Conservation (phyloP, 225 moss, liverwort and hornwort species). For the Rhytidiadelphus loreus region DNA sequence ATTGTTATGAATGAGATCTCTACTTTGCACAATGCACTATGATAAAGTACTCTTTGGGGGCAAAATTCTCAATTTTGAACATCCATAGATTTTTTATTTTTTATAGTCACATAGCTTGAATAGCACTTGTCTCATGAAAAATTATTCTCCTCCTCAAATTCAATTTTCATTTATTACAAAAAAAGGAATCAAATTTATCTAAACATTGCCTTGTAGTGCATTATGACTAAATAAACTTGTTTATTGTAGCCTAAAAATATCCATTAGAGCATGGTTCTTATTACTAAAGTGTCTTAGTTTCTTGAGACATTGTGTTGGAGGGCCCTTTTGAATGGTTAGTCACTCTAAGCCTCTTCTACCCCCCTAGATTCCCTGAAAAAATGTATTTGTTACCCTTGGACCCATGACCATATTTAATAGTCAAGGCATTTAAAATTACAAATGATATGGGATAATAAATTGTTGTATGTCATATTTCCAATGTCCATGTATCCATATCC, state of each 20-base stretch:
- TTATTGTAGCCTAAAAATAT: neutral
- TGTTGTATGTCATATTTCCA: accelerated
- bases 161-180: neutral
- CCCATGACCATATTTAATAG: accelerated
- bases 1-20: neutral
- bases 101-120: neutral
- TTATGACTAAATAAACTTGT: neutral
- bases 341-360: neutral
- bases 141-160: no score
- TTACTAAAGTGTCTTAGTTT: neutral
- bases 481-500: neutral
- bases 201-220: accelerated
- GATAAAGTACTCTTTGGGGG: accelerated
- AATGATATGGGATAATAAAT: neutral
- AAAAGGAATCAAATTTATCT: neutral
- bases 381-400: accelerated
- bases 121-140: neutral
- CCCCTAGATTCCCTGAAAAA: accelerated
- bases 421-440: neutral
- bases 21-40: neutral
- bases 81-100: no score
- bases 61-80: neutral
- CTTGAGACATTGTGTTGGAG: accelerated
- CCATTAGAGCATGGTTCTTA: neutral
- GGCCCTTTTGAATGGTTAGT: neutral